Conservation (phyloP, 1,139 yeast genomes). For the Hansenula sp. region DNA sequence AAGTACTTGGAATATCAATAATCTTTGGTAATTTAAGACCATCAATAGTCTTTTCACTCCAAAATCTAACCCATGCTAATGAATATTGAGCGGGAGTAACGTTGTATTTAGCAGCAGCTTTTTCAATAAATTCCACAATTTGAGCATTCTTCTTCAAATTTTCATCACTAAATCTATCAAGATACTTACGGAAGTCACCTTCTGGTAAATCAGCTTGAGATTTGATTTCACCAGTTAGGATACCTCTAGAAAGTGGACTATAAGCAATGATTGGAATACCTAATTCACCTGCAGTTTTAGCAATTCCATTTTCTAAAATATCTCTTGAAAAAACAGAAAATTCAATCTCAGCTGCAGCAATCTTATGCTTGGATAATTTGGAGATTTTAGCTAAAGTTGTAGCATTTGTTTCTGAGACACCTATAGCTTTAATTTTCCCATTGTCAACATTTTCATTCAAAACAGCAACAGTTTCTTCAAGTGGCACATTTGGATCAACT, state of each 20-base stretch:
- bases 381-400: constrained; percentile 54
- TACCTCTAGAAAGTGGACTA: constrained; percentile 80
- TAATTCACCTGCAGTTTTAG: constrained; percentile 47
- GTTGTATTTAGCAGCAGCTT: constrained; percentile 38
- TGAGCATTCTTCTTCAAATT: constrained; percentile 45
- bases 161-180: constrained; percentile 61
- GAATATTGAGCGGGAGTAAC: constrained; percentile 67
- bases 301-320: constrained; percentile 55
- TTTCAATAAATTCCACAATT: constrained; percentile 39
- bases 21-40: constrained; percentile 46
- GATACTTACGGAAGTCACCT: constrained; percentile 48
- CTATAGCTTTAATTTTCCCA: constrained; percentile 61
- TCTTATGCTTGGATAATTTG: constrained; percentile 33
- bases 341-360: constrained; percentile 72
- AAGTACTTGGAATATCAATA: constrained; percentile 77
- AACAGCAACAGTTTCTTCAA: constrained; percentile 45
- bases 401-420: constrained; percentile 67
- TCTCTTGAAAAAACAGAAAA: constrained; percentile 64
- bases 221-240: constrained; percentile 59
- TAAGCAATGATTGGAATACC: constrained; percentile 71
- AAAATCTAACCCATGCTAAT: constrained; percentile 59
- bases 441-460: constrained; percentile 47
- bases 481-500: constrained; percentile 46
- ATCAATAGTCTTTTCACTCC: constrained; percentile 33
- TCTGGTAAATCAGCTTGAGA: constrained; percentile 40